phyloP scores from a whole-genome alignment of 1,284 basidiomycete species.

The Earliella scabrosa region DNA sequence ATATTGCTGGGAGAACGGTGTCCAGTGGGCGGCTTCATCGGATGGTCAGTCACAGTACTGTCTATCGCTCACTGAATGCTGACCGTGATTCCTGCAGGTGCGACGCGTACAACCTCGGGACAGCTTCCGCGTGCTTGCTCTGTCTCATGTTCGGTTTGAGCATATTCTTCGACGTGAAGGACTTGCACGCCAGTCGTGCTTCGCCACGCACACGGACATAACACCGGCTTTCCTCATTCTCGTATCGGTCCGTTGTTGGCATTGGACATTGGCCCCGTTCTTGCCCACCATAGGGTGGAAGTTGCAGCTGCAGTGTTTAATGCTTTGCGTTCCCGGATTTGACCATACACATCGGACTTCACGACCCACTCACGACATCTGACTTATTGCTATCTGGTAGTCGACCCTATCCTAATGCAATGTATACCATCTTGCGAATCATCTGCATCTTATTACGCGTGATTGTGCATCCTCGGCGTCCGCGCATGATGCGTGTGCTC shows the following conservation, averaged over 20 bases:
- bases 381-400: conserved; percentile 27
- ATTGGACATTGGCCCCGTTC: neutral
- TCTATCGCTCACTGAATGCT: neutral
- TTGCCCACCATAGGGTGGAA: neutral
- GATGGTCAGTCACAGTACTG: conserved; percentile 53
- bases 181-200: conserved; percentile 58
- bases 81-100: conserved; percentile 54
- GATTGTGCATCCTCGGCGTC: neutral
- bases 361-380: conserved; percentile 24
- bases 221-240: neutral
- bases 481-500: neutral
- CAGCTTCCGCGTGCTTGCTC: conserved; percentile 61
- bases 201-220: conserved; percentile 49
- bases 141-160: conserved; percentile 57
- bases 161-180: conserved; percentile 68
- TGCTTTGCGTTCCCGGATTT: conserved; percentile 1
- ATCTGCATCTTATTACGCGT: neutral
- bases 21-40: conserved; percentile 60
- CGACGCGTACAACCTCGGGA: conserved; percentile 68
- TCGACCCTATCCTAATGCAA: conserved; percentile 9
- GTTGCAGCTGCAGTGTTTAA: neutral
- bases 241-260: neutral
- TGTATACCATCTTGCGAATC: conserved; percentile 10
- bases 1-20: conserved; percentile 65
- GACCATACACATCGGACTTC: conserved; percentile 5